Evolutionary conservation across 257 asterid species (phyloP).

Genomic region (Jacaranda mimosifolia): DNA sequence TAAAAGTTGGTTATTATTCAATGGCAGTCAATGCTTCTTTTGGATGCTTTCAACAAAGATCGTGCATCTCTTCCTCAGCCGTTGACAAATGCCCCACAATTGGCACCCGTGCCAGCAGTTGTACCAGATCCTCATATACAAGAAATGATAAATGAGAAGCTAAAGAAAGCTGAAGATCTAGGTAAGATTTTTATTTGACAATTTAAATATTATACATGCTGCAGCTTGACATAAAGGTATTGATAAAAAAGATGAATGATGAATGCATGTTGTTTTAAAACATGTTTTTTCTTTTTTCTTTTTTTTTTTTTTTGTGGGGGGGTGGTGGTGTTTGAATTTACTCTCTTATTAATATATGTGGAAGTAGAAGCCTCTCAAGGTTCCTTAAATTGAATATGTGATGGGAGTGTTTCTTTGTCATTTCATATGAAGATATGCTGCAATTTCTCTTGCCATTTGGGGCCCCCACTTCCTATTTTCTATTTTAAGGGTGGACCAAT

Average conservation of each 20-base stretch:
- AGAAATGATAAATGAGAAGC: conserved; percentile 74
- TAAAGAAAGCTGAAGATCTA: conserved; percentile 78
- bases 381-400: neutral
- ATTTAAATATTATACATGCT: neutral
- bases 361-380: conserved; percentile 6
- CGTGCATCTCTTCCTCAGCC: conserved; percentile 78
- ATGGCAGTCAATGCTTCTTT: conserved; percentile 69
- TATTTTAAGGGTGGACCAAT: neutral
- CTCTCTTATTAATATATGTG: neutral
- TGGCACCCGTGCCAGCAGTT: conserved; percentile 59
- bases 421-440: conserved; percentile 6
- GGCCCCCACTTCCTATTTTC: neutral
- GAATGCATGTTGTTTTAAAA: neutral
- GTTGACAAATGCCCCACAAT: conserved; percentile 53
- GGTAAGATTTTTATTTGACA: conserved; percentile 47
- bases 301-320: neutral
- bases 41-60: conserved; percentile 81
- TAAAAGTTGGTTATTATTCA: conserved; percentile 24
- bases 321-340: no score
- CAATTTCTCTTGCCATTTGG: neutral
- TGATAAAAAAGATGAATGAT: conserved; percentile 14
- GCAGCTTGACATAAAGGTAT: neutral
- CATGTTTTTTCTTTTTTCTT: neutral
- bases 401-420: neutral
- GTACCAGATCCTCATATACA: conserved; percentile 69